Evolutionary conservation across 176 grass and related monocot genomes (phyloP).

Genomic region (Areca catechu): DNA sequence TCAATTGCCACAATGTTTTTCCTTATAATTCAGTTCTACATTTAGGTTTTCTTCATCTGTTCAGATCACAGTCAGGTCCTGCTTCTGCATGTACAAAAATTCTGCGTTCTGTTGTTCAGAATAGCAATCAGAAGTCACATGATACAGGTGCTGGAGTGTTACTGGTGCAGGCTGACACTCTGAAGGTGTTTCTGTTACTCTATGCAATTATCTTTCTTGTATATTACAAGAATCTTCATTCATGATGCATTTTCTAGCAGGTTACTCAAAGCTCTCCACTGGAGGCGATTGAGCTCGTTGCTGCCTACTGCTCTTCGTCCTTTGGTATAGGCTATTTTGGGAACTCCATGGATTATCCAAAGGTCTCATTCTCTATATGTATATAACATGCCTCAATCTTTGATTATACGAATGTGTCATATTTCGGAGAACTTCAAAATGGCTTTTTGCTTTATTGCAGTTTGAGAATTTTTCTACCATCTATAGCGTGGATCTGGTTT

Average conservation of each 20-base stretch:
- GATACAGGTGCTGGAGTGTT: constrained; percentile 69
- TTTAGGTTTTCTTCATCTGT: background rate
- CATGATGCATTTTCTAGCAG: constrained; percentile 21
- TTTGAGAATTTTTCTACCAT: too few relatives aligned
- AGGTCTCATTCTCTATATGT: constrained; percentile 23
- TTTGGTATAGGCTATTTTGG: constrained; percentile 75
- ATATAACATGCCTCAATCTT: too few relatives aligned
- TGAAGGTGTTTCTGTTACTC: constrained; percentile 38
- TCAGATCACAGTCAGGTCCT: constrained; percentile 75
- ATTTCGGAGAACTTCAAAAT: background rate
- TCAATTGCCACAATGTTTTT: too few relatives aligned
- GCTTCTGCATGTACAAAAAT: constrained; percentile 60
- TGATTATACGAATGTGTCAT: background rate
- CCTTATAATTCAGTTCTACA: too few relatives aligned
- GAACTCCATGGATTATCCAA: constrained; percentile 63
- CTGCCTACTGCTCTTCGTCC: constrained; percentile 75
- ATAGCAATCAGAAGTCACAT: constrained; percentile 49
- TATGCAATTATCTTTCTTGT: constrained; percentile 1
- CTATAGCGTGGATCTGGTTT: too few relatives aligned
- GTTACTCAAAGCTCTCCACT: constrained; percentile 27
- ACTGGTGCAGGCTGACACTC: constrained; percentile 66
- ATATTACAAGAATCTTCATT: background rate
- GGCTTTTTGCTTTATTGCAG: background rate
- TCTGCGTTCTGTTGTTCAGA: constrained; percentile 45
- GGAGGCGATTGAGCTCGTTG: constrained; percentile 58